Percentiles rank a stretch among this genome's conserved stretches.
phyloP scores from a whole-genome alignment of 2,329 filamentous ascomycete genomes.

The Aspergillus transmontanensis region DNA sequence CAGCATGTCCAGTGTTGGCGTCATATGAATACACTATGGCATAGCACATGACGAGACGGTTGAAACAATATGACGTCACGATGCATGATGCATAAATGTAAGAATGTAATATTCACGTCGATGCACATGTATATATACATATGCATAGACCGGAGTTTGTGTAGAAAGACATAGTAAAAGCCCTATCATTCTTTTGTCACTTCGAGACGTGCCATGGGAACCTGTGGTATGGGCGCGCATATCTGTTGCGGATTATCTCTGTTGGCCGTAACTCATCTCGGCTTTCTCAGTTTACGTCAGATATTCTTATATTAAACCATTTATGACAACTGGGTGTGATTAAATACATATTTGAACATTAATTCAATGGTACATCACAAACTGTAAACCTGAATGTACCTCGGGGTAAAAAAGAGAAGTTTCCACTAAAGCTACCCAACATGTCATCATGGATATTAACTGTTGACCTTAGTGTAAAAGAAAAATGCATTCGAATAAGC shows the following conservation, averaged over 20 bases:
- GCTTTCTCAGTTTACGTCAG: neutral
- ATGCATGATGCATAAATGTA: slow-evolving; percentile 1
- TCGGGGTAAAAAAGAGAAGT: neutral
- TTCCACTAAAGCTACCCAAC: neutral
- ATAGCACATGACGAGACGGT: neutral
- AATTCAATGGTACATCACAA: neutral
- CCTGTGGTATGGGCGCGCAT: neutral
- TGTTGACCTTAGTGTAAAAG: neutral
- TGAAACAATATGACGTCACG: neutral
- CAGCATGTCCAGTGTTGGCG: slow-evolving; percentile 10
- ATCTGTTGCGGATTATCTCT: neutral
- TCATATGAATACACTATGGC: neutral
- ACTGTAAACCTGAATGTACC: neutral
- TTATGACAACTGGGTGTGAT: neutral
- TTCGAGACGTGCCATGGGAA: neutral
- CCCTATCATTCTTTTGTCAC: neutral
- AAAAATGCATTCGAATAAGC: neutral
- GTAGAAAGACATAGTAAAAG: neutral
- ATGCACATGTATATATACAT: neutral
- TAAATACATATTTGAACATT: neutral
- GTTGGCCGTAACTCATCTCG: neutral
- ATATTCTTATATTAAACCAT: neutral
- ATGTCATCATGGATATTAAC: neutral
- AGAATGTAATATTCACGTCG: neutral
- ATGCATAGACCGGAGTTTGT: neutral